Percentiles rank a stretch among this genome's conserved stretches.
phyloP scores from a whole-genome alignment of 2,329 filamentous ascomycete genomes.

The Capronia americana region DNA sequence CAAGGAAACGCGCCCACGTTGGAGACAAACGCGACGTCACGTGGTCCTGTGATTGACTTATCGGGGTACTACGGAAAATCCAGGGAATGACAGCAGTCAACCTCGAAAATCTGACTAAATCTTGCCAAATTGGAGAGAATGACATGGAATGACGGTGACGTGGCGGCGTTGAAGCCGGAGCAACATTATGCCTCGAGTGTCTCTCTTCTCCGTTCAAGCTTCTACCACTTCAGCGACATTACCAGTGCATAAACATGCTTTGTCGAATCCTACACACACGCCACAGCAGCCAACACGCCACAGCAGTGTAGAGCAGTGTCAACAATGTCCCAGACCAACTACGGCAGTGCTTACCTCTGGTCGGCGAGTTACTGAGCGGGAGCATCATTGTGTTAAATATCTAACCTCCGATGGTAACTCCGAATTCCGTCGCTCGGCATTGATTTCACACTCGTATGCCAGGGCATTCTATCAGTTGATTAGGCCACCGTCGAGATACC shows the following conservation, averaged over 20 bases:
- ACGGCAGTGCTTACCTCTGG: background rate
- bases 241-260: background rate
- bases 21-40: background rate
- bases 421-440: too few relatives aligned
- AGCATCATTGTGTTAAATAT: background rate
- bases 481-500: background rate
- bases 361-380: background rate
- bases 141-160: background rate
- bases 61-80: background rate
- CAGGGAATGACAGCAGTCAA: background rate
- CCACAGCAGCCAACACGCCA: too few relatives aligned
- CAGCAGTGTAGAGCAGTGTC: background rate
- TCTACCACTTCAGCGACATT: background rate
- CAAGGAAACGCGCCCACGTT: background rate
- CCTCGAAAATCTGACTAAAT: background rate
- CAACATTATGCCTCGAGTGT: background rate
- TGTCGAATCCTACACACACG: background rate
- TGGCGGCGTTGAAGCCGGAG: background rate
- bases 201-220: background rate
- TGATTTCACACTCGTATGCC: background rate
- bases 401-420: background rate
- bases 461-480: background rate
- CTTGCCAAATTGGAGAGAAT: background rate
- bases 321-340: background rate
- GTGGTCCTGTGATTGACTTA: background rate